Conservation (phyloP, 1,139 yeast species). For the Zygosaccharomyces pseudobailii region DNA sequence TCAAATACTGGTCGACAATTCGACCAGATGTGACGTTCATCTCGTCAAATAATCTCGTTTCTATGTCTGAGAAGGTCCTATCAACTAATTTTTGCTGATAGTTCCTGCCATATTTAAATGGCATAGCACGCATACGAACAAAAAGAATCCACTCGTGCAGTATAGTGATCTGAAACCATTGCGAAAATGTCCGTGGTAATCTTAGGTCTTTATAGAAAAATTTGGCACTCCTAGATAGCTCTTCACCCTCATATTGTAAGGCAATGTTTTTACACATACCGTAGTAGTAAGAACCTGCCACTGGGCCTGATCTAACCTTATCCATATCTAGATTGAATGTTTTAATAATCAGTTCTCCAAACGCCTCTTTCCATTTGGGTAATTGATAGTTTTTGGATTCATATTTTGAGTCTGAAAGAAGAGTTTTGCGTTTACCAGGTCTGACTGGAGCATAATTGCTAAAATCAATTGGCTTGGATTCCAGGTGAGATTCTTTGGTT, state of each 20-base stretch:
- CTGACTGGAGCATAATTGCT: conserved; percentile 21
- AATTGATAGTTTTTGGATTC: conserved; percentile 56
- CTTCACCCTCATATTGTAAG: conserved; percentile 66
- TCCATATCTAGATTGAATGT: conserved; percentile 83
- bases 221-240: conserved; percentile 56
- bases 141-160: conserved; percentile 91
- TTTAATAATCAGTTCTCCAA: conserved; percentile 69
- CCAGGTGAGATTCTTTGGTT: conserved; percentile 17
- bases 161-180: conserved; percentile 90
- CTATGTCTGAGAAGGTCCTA: conserved; percentile 85
- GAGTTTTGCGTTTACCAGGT: conserved; percentile 12
- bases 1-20: conserved; percentile 78
- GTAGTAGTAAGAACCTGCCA: conserved; percentile 84
- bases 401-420: conserved; percentile 40
- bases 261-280: conserved; percentile 86
- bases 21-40: conserved; percentile 80
- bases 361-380: conserved; percentile 62
- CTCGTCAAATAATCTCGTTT: conserved; percentile 76
- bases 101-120: conserved; percentile 78
- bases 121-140: conserved; percentile 95
- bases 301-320: conserved; percentile 84
- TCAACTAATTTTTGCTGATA: conserved; percentile 92
- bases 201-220: conserved; percentile 77
- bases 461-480: conserved; percentile 18
- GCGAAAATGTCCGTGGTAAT: conserved; percentile 81